Percentiles rank a stretch among this genome's conserved stretches.
phyloP scores from a whole-genome alignment of 495 filamentous ascomycete species.

The Aspergillus sparsus region DNA sequence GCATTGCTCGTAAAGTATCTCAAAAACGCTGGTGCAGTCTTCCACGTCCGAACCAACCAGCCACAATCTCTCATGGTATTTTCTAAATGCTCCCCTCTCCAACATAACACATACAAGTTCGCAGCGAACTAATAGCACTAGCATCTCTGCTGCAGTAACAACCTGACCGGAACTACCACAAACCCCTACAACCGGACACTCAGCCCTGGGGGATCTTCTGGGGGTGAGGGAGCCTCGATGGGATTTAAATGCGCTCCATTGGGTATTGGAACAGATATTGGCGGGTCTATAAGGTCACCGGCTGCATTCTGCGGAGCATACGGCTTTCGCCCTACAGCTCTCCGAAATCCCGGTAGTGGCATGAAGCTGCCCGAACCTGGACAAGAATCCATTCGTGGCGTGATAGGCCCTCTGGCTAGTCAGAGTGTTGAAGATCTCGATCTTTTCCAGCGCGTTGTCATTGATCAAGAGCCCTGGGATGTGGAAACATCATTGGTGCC shows the following conservation, averaged over 20 bases:
- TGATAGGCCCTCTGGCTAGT: constrained; percentile 62
- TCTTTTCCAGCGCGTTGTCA: constrained; percentile 61
- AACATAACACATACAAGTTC: neutral
- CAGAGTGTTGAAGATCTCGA: constrained; percentile 62
- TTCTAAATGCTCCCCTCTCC: neutral
- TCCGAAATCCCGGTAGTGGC: constrained; percentile 52
- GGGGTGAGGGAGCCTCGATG: constrained; percentile 68
- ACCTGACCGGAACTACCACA: constrained; percentile 62
- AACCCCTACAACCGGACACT: constrained; percentile 63
- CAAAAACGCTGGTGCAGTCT: constrained; percentile 51
- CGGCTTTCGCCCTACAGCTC: constrained; percentile 56
- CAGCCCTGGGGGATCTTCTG: constrained; percentile 63
- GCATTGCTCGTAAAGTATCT: constrained; percentile 38
- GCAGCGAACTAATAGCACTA: constrained; percentile 15
- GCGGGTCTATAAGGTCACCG: constrained; percentile 62
- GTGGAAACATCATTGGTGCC: constrained; percentile 59
- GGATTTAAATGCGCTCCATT: constrained; percentile 61
- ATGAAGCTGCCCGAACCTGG: constrained; percentile 51
- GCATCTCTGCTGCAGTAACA: constrained; percentile 55
- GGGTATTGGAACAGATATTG: constrained; percentile 68
- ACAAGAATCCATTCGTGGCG: constrained; percentile 59
- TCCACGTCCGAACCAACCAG: constrained; percentile 67
- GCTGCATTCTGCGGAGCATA: constrained; percentile 61
- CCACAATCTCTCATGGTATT: constrained; percentile 52
- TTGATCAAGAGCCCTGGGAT: constrained; percentile 63